Conservation (phyloP, 176 grass and related monocot species). For the sorghum (Sorghum bicolor) region Sorghum_bicolor_NCBIv3 NC_012879.2:9053501-9054000, state of each 20-base stretch:
- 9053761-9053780: constrained; percentile 68
- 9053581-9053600: neutral
- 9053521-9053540: neutral
- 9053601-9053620: neutral
- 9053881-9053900: neutral
- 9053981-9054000: constrained; percentile 46
- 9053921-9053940: constrained; percentile 57
- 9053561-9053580: neutral
- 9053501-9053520: neutral
- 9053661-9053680: neutral
- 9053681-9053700: neutral
- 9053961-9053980: constrained; percentile 77
- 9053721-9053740: constrained; percentile 54
- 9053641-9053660: neutral
- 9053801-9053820: constrained; percentile 52
- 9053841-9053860: constrained; percentile 66
- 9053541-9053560: neutral
- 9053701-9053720: constrained; percentile 1
- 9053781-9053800: constrained; percentile 68
- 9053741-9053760: constrained; percentile 65
- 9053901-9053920: neutral
- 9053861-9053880: constrained; percentile 35
- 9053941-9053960: constrained; percentile 77
- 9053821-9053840: constrained; percentile 78
- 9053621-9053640: neutral